These are phyloP conservation scores for Neopestalotiopsis sp. DNA, from an alignment of 2,329 filamentous ascomycete species.

Conservation along the genomic window DNA sequence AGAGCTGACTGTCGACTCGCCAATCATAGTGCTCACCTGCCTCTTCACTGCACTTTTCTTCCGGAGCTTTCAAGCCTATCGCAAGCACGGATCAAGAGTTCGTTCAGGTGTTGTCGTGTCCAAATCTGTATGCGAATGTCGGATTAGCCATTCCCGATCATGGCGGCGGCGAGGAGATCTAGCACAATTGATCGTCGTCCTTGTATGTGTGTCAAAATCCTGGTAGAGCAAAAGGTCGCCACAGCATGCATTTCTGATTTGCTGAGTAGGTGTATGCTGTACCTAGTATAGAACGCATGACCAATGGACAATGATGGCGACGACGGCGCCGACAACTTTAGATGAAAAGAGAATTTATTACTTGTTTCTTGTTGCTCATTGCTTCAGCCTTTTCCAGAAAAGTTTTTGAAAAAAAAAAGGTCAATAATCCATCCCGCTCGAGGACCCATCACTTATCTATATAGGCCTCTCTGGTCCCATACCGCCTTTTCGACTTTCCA, in stretches of 20 bases:
- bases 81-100: constrained; percentile 43
- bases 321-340: neutral
- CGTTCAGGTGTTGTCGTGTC: constrained; percentile 32
- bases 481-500: constrained; percentile 40
- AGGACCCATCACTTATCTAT: constrained; percentile 18
- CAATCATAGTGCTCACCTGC: constrained; percentile 36
- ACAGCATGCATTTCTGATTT: neutral
- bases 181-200: neutral
- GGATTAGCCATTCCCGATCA: constrained; percentile 19
- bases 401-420: neutral
- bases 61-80: constrained; percentile 25
- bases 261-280: neutral
- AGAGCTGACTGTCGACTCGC: constrained; percentile 31
- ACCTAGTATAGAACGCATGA: constrained; percentile 12
- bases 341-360: neutral
- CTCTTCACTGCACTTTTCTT: constrained; percentile 27
- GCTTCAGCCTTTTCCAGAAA: neutral
- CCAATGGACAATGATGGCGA: neutral
- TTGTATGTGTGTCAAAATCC: constrained; percentile 1
- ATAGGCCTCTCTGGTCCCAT: constrained; percentile 32
- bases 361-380: neutral
- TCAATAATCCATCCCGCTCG: constrained; percentile 5
- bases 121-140: constrained; percentile 32
- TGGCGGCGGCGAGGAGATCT: constrained; percentile 16
- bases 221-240: neutral